Percentiles rank a stretch among this genome's conserved stretches.
phyloP scores from a whole-genome alignment of 331 rosid genomes.

The Malus hybrid region DNA sequence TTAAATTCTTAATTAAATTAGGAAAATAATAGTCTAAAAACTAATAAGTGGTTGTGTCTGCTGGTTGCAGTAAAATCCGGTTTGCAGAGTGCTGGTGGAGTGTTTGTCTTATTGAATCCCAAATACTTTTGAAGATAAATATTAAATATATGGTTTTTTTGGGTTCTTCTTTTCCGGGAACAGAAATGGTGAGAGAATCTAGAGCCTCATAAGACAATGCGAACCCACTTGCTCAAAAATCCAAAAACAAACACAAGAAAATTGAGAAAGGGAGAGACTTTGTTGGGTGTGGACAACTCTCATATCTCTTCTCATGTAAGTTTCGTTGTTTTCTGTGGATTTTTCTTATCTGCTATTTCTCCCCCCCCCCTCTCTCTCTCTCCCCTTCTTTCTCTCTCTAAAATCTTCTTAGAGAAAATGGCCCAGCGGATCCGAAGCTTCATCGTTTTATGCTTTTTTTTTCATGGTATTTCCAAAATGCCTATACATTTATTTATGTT shows the following conservation, averaged over 20 bases:
- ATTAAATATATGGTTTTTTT: background rate
- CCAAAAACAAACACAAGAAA: slow-evolving; percentile 19
- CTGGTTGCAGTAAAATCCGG: slow-evolving; percentile 6
- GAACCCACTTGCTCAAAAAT: slow-evolving; percentile 18
- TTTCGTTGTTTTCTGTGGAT: slow-evolving; percentile 40
- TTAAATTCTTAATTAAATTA: too few relatives aligned
- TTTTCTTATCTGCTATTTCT: slow-evolving; percentile 21
- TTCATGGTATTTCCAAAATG: slow-evolving; percentile 6
- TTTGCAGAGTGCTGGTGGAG: background rate
- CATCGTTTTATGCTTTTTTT: slow-evolving; percentile 28
- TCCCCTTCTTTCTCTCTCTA: slow-evolving; percentile 26
- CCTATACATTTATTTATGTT: slow-evolving; percentile 14
- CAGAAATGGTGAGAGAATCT: slow-evolving; percentile 42
- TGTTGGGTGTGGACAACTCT: slow-evolving; percentile 42
- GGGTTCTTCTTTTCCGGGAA: background rate
- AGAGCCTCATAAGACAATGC: slow-evolving; percentile 20
- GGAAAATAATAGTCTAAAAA: too few relatives aligned
- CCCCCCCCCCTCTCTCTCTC: slow-evolving; percentile 26
- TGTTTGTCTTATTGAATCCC: background rate
- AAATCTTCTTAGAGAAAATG: slow-evolving; percentile 53
- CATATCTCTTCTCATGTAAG: slow-evolving; percentile 50
- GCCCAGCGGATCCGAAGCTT: slow-evolving; percentile 57
- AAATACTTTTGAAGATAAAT: background rate
- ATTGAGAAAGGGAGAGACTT: slow-evolving; percentile 18
- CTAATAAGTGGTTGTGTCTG: too few relatives aligned